Evolutionary conservation across 768 basidiomycete species (phyloP), one percentile per base, ranked within the genome.

Genomic region (Gautieria morchelliformis): DNA sequence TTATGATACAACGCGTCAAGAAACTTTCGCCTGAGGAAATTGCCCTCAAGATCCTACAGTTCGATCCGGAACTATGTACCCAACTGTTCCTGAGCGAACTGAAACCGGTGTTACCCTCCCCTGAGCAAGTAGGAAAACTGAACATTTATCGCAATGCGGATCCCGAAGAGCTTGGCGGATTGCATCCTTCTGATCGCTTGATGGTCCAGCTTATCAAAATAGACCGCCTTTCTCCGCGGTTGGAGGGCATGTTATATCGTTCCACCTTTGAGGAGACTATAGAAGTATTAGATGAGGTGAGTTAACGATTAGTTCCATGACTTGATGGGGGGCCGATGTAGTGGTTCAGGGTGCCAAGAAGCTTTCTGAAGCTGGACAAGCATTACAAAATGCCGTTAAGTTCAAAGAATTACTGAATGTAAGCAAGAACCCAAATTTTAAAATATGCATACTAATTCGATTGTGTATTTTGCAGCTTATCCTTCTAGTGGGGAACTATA

Each of bases 131-230:
- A 61, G 92, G 92, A 42, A 93, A 93, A 71, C 80, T 95, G 30
- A 93, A 91, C 65, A 80, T 90, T 3, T 91, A 94, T 66, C 84
- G 89, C 55, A 91, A 87, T 63, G 82, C 92, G n/a, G 84, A 84
- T 59, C 78, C 84, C 12, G 88, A 85, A 63, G 93, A 96, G 62
- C 81, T 99, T 12, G 85, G 83, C 42, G 82, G 81, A 32, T 75
- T 99, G n/a, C 94, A 97, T 70, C 85, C 88, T 19, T 88, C 96
- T 17, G 96, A 99, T 71, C 84, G 96, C 33, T 79, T 99, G 48
- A 93, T 99, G 90, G 93, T 99, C 24, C 89, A 94, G 61, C 76
- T 97, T 39, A 96, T 98, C 64, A 92, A 96, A 68, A 93, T 98
- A 27, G 83, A 95, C 44, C 85, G 92, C 37, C 75, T 99, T 10